Percentiles rank a stretch among this genome's conserved stretches.
These are phyloP conservation scores for Lathyrus oleraceus DNA, from an alignment of 306 rosid species.

Conservation along the genomic window DNA sequence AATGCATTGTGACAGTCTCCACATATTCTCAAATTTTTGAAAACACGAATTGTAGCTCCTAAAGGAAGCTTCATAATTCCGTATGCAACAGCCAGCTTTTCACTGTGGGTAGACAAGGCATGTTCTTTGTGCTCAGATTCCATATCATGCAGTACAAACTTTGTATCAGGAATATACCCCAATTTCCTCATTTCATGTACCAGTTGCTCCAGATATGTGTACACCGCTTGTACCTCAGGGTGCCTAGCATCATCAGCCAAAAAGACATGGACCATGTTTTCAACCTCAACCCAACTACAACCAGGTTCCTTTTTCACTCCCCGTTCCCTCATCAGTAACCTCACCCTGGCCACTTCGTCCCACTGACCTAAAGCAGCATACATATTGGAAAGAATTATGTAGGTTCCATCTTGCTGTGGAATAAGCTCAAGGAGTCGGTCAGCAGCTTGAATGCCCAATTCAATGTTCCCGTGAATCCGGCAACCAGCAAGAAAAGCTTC, in stretches of 20 bases:
- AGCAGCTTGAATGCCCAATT: slow-evolving; percentile 52
- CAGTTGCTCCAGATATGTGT: slow-evolving; percentile 49
- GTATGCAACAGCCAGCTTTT: slow-evolving; percentile 56
- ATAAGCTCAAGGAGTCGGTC: slow-evolving; percentile 45
- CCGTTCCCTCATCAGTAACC: slow-evolving; percentile 50
- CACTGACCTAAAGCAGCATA: slow-evolving; percentile 54
- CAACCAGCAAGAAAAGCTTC: slow-evolving; percentile 62
- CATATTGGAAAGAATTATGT: slow-evolving; percentile 52
- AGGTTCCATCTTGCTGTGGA: slow-evolving; percentile 55
- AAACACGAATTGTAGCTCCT: slow-evolving; percentile 52
- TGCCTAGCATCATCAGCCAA: slow-evolving; percentile 54
- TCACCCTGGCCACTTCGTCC: slow-evolving; percentile 55
- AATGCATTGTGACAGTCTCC: slow-evolving; percentile 59
- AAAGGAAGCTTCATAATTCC: slow-evolving; percentile 56
- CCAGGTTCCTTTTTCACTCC: slow-evolving; percentile 62
- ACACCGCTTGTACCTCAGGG: slow-evolving; percentile 55
- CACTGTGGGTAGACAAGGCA: slow-evolving; percentile 53
- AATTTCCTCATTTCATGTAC: slow-evolving; percentile 50
- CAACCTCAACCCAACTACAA: slow-evolving; percentile 64
- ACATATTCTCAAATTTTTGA: slow-evolving; percentile 55
- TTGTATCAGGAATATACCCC: slow-evolving; percentile 53
- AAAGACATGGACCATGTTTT: slow-evolving; percentile 54
- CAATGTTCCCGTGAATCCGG: slow-evolving; percentile 50
- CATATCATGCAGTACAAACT: slow-evolving; percentile 55
- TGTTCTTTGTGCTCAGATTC: slow-evolving; percentile 53